These are phyloP conservation scores for Coprinopsis marcescibilis DNA, from an alignment of 768 basidiomycete genomes.

Conservation along the genomic window DNA sequence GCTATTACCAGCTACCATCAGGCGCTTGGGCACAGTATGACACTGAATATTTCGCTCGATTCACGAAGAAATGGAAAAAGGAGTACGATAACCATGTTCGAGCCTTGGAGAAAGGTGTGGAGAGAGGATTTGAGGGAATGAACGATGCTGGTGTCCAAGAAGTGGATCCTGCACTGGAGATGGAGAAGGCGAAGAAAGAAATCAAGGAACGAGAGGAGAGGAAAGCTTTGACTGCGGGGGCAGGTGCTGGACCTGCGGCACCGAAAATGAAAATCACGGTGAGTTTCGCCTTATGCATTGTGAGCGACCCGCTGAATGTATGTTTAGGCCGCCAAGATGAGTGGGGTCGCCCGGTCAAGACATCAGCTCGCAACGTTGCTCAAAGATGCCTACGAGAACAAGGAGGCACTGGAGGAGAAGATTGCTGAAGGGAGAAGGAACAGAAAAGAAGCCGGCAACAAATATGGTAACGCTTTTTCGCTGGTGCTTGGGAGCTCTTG, in stretches of 20 bases:
- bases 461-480: constrained; percentile 61
- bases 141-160: constrained; percentile 49
- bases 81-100: constrained; percentile 71
- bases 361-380: constrained; percentile 79
- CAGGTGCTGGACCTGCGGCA: constrained; percentile 45
- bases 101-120: constrained; percentile 61
- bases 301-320: not conserved
- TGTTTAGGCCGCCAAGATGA: constrained; percentile 61
- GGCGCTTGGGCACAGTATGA: constrained; percentile 78
- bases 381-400: constrained; percentile 78
- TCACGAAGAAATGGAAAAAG: constrained; percentile 65
- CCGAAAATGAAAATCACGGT: constrained; percentile 85
- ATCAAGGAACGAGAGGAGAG: constrained; percentile 70
- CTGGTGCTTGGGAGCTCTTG: not conserved
- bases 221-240: constrained; percentile 68
- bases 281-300: constrained; percentile 19
- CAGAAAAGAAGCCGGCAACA: constrained; percentile 86
- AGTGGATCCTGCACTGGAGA: constrained; percentile 66
- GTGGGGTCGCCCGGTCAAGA: constrained; percentile 62
- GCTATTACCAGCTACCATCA: constrained; percentile 80
- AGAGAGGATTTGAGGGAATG: constrained; percentile 65
- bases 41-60: constrained; percentile 57
- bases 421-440: constrained; percentile 81
- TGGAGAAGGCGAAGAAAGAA: constrained; percentile 72
- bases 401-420: constrained; percentile 75